Evolutionary conservation across 495 filamentous ascomycete species (phyloP), one percentile per base, ranked within the genome.

Genomic region (Pyrenula aspistea): DNA sequence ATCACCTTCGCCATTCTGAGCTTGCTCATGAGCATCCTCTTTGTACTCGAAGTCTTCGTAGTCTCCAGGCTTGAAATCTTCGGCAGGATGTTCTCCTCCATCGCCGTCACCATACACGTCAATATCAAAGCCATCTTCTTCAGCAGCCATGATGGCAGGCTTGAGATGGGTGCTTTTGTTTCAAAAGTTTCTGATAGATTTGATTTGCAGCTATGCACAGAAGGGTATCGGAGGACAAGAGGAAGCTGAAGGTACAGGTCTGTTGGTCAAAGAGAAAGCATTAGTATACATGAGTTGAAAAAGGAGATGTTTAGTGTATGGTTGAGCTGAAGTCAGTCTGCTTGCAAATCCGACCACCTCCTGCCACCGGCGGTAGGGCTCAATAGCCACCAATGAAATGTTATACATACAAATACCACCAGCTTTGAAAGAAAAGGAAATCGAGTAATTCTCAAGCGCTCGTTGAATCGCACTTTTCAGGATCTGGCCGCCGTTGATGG

Each of bases 81-180:
- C 69, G 54, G 73, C 68, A 54, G 69, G 63, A 42, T 42, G 31
- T 51, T 72, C 73, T 55, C 64, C 64, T 19, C 75, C 69, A 57
- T 79, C 77, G 56, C 85, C 83, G 67, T 96, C 87, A 60, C 89
- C 92, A 68, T 96, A 96, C 71, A 96, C 91, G 69, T 97, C 94
- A 78, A 96, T 95, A 68, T 97, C 93, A 78, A 96, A 97, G 65
- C 95, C 91, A 71, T 93, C 87, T 71, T 95, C 88, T 64, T 85
- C 82, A 58, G 72, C 70, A 62, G 87, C 88, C 88, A 92, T 92
- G 58, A 63, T 79, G 73, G 62, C 63, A 68, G 70, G 51, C 55
- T 65, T 62, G 49, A 59, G 54, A 55, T 61, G 57, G 56, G 60
- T 61, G 55, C 53, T 65, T 62, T 70, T 60, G 62, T 61, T 62